phyloP scores from a whole-genome alignment of 495 filamentous ascomycete genomes.

The Bacidia rubella region DNA sequence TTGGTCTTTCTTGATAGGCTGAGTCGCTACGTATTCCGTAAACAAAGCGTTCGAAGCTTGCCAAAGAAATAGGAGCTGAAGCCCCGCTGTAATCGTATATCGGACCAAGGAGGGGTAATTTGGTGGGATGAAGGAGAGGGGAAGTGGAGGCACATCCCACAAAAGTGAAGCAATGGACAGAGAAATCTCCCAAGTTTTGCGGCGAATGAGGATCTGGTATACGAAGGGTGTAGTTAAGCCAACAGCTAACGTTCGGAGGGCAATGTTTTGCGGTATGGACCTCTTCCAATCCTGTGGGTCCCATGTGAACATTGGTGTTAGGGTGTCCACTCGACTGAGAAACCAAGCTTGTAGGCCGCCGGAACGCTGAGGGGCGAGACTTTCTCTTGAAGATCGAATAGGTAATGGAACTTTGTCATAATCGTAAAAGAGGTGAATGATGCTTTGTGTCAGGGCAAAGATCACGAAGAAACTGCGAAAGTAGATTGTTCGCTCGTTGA shows the following conservation, averaged over 20 bases:
- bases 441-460: constrained; percentile 54
- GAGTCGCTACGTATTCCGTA: constrained; percentile 58
- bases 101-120: constrained; percentile 42
- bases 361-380: constrained; percentile 27
- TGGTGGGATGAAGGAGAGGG: constrained; percentile 42
- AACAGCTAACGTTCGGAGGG: constrained; percentile 29
- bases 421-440: constrained; percentile 57
- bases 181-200: constrained; percentile 49
- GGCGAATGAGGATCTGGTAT: constrained; percentile 53
- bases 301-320: constrained; percentile 18
- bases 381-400: constrained; percentile 25
- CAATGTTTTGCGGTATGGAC: constrained; percentile 15
- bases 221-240: constrained; percentile 38
- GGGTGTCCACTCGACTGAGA: constrained; percentile 18
- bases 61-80: constrained; percentile 58
- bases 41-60: constrained; percentile 63
- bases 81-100: constrained; percentile 49
- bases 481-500: constrained; percentile 83
- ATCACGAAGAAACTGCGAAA: constrained; percentile 55
- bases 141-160: constrained; percentile 56
- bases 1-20: constrained; percentile 67
- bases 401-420: constrained; percentile 55
- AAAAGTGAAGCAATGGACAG: constrained; percentile 56
- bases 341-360: constrained; percentile 15
- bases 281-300: neutral